These are phyloP conservation scores for Dentipellis sp. DNA, from an alignment of 768 basidiomycete species.

Conservation along the genomic window DNA sequence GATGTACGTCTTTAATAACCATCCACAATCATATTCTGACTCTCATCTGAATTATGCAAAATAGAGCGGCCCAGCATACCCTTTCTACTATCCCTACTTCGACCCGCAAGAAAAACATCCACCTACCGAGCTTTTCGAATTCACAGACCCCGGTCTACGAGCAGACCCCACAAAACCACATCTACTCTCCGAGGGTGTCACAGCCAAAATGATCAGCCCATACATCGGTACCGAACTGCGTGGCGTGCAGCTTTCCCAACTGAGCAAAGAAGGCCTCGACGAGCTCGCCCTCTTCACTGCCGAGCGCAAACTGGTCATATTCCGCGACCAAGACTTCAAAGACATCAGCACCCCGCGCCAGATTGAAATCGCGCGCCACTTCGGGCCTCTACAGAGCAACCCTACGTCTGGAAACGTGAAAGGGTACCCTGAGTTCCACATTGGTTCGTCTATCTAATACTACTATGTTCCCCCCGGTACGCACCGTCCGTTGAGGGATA, in stretches of 20 bases:
- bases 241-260: constrained; percentile 44
- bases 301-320: constrained; percentile 43
- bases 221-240: constrained; percentile 43
- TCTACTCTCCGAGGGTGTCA: constrained; percentile 33
- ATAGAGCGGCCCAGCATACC: constrained; percentile 1
- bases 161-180: constrained; percentile 45
- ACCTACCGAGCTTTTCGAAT: constrained; percentile 21
- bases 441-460: constrained; percentile 24
- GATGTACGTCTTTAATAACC: no score
- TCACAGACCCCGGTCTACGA: constrained; percentile 33
- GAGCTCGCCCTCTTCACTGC: constrained; percentile 30
- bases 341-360: constrained; percentile 43
- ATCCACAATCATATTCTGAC: no score
- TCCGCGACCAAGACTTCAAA: constrained; percentile 57
- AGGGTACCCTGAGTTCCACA: constrained; percentile 50
- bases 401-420: constrained; percentile 41
- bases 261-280: constrained; percentile 38
- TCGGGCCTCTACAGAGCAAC: constrained; percentile 21
- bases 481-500: no score
- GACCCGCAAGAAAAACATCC: background rate
- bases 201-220: constrained; percentile 32
- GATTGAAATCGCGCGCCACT: constrained; percentile 36
- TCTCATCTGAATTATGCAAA: no score
- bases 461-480: background rate
- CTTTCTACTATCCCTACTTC: constrained; percentile 1